Conservation (phyloP, 257 asterid species). For the Penstemon davidsonii region DNA sequence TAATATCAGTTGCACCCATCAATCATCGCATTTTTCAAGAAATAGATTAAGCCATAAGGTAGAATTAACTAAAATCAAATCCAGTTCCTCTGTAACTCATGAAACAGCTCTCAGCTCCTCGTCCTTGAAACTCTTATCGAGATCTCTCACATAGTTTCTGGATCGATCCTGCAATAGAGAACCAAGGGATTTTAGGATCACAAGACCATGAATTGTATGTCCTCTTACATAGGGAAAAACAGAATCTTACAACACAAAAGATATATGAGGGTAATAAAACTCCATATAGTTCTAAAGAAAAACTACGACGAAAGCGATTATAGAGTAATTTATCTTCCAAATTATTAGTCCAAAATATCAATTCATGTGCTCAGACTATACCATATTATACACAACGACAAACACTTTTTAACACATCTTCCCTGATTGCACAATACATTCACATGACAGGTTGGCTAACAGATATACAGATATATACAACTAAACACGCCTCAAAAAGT, state of each 20-base stretch:
- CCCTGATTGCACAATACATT: too few species aligned
- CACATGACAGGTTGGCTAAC: background rate
- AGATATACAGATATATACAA: background rate
- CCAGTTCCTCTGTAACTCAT: constrained; percentile 33
- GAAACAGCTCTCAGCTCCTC: constrained; percentile 47
- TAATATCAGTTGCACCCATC: constrained; percentile 5
- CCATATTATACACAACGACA: too few species aligned
- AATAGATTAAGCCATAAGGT: constrained; percentile 8
- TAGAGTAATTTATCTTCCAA: background rate
- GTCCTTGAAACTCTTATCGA: background rate
- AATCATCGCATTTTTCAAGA: constrained; percentile 20
- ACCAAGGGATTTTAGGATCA: constrained; percentile 14
- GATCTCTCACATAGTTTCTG: constrained; percentile 30
- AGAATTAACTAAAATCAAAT: constrained; percentile 21
- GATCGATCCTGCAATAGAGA: constrained; percentile 47
- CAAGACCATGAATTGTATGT: background rate
- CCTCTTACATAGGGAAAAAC: background rate
- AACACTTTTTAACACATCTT: too few species aligned
- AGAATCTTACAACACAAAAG: background rate
- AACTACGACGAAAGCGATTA: background rate
- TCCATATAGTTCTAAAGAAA: background rate
- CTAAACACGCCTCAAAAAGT: background rate
- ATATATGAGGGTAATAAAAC: background rate
- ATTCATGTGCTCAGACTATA: background rate
- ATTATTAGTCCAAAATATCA: too few species aligned